Evolutionary conservation across 2,329 filamentous ascomycete genomes (phyloP).

Genomic region (Tolypocladium nubicola): DNA sequence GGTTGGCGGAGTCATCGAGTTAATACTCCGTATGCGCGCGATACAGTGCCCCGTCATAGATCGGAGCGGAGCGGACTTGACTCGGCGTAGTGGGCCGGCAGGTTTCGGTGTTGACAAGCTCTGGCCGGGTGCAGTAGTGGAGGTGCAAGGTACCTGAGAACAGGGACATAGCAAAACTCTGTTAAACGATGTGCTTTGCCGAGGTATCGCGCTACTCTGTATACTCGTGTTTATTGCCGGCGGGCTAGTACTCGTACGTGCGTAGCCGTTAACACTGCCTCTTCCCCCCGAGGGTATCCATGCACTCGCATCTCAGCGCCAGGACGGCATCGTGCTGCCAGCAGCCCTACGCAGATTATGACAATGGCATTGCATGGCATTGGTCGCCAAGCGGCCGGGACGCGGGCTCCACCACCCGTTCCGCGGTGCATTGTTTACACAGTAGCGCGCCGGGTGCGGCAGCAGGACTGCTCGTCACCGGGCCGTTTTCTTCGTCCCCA

Average conservation of each 20-base stretch:
- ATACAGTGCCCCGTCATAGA: not conserved
- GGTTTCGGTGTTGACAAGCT: not conserved
- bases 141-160: not conserved
- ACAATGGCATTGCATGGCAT: not conserved
- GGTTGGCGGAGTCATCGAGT: not conserved
- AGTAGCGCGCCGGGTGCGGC: not conserved
- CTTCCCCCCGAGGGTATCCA: not conserved
- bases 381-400: not conserved
- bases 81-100: not conserved
- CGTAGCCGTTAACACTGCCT: not conserved
- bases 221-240: no score
- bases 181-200: no score
- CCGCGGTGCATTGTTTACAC: not conserved
- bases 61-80: not conserved
- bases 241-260: not conserved
- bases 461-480: not conserved
- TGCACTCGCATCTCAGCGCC: not conserved
- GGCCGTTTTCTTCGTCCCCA: not conserved
- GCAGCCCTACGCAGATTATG: not conserved
- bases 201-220: not conserved
- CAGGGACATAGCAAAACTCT: not conserved
- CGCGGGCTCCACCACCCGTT: not conserved
- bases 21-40: not conserved
- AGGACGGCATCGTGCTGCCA: not conserved
- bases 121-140: not conserved